Conservation (phyloP, 1,284 basidiomycete species). For the Sanghuangporus baumii region DNA sequence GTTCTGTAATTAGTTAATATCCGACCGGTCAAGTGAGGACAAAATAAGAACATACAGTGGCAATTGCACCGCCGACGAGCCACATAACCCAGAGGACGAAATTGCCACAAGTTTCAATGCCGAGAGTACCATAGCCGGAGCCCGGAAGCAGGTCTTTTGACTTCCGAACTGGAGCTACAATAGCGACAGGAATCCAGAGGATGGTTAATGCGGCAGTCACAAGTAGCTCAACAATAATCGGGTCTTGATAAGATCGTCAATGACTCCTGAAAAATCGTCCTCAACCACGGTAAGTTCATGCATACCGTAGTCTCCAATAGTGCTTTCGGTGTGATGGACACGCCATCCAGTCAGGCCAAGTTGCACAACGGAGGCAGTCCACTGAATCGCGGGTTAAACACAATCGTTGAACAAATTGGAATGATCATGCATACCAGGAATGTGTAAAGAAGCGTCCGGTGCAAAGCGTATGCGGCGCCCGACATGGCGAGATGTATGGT, state of each 20-base stretch:
- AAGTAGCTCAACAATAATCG: constrained; percentile 16
- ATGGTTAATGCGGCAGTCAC: constrained; percentile 16
- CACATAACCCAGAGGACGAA: constrained; percentile 19
- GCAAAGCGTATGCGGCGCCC: background rate
- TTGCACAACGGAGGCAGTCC: constrained; percentile 6
- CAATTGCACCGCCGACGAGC: constrained; percentile 16
- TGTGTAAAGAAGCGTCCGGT: constrained; percentile 1
- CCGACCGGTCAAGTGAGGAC: background rate
- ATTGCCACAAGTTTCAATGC: constrained; percentile 13
- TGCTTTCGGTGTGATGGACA: constrained; percentile 13
- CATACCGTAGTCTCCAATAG: constrained; percentile 8
- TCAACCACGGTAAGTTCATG: background rate
- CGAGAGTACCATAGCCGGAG: background rate
- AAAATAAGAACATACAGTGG: constrained; percentile 10
- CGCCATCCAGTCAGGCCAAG: constrained; percentile 14
- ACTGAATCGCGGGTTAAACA: background rate
- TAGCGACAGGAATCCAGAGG: constrained; percentile 17
- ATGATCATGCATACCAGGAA: constrained; percentile 3
- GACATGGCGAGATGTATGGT: background rate
- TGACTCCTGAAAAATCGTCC: background rate
- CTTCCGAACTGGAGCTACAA: constrained; percentile 2
- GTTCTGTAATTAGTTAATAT: background rate
- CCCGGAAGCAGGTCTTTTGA: background rate
- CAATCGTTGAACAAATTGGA: background rate
- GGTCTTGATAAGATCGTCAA: constrained; percentile 3